These are phyloP conservation scores for Populus pruinosa DNA, from an alignment of 345 rosid genomes.

Conservation along the genomic window DNA sequence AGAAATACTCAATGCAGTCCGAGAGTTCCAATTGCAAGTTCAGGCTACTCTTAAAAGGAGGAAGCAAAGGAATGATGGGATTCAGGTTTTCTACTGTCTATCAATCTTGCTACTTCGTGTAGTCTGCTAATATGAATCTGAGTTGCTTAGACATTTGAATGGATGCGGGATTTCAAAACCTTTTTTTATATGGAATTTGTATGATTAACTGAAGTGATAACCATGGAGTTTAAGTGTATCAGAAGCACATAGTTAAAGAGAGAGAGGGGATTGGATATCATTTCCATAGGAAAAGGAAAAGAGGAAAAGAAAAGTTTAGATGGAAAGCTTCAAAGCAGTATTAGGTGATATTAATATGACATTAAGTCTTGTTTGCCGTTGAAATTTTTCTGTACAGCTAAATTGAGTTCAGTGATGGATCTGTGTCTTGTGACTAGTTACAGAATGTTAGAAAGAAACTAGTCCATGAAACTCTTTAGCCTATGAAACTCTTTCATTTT, in stretches of 20 bases:
- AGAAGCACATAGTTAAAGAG: background rate
- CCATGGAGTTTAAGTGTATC: background rate
- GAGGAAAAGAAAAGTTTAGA: background rate
- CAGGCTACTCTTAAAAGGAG: constrained; percentile 83
- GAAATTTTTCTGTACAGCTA: background rate
- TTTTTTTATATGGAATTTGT: background rate
- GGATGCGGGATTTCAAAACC: background rate
- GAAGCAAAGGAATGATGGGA: constrained; percentile 91
- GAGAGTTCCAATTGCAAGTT: constrained; percentile 80
- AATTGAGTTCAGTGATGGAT: background rate
- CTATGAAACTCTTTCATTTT: background rate
- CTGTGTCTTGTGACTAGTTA: background rate
- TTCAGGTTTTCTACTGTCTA: constrained; percentile 55
- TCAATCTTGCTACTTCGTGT: background rate
- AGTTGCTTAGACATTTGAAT: background rate
- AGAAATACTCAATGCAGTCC: constrained; percentile 83
- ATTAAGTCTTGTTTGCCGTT: background rate
- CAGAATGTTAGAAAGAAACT: background rate
- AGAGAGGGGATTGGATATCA: background rate
- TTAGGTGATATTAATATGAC: background rate
- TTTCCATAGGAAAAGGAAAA: background rate
- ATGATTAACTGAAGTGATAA: background rate
- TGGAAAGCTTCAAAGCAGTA: background rate
- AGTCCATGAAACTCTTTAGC: background rate
- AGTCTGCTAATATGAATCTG: background rate